Base-by-base conservation (phyloP, 2,329 filamentous ascomycete species). In the Nemania serpens region DNA sequence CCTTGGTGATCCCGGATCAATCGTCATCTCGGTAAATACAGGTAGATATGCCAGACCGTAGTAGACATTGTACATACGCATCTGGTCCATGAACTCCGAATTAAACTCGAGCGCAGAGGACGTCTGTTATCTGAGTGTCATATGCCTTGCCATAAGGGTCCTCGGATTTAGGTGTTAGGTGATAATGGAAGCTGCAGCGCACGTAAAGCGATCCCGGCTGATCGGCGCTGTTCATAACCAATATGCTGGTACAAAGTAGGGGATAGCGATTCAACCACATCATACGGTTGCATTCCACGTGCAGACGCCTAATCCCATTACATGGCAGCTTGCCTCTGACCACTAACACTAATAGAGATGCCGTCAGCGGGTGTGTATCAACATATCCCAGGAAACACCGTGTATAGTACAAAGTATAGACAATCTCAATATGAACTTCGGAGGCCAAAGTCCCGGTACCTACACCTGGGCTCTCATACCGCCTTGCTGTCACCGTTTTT, bases 1-100 rank as follows among this genome's bases (percentile, higher is more conserved):
- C 63, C 50, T 58, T 59, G 58, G 50, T 58, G 51, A 56, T 59
- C 49, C 50, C 39, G 50, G 34, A 54, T 48, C 46, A 50, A 55
- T 39, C 20, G 33, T 54, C 48, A 34, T 36, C 33, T 51, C 48
- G 49, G 48, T 47, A 41, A 41, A 20, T 45, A 37, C 36, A 9
- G 13, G 45, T 53, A 17, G 29, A 18, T 37, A 36, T n/a, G 11
- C 2, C 15, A 39, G 36, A 12, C 36, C 4, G 36, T 5, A 15
- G 36, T 47, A 53, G 25, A 43, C 42, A 57, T 42, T 51, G 42
- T 25, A 41, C 17, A 25, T 33, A 48, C 3, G 6, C 39, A 13
- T 18, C 42, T 45, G 29, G 47, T 41, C 42, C 54, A 46, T 45
- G 25, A 45, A 36, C 25, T 33, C 10, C 17, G 55, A 50, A 39